Base-by-base conservation (phyloP, 176 grass and related monocot species). In the Oryza officinalis region DNA sequence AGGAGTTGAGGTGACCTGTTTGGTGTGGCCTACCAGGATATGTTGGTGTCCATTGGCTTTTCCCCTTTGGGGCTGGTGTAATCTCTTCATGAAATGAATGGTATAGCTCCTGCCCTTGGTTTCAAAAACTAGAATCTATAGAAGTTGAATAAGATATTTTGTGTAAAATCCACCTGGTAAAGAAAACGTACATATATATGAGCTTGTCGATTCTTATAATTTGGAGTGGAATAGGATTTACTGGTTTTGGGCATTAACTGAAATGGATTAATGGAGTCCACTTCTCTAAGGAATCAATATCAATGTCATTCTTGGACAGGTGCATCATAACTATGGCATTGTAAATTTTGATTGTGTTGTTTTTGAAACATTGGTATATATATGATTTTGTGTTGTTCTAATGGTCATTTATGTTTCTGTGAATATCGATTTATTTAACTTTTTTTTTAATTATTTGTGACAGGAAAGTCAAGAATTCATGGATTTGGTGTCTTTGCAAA, bases 391-490 rank as follows among this genome's bases (percentile, higher is more conserved):
- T 12, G 20, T 7, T 67, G 4, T 59, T 74, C 38, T 73, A 30
- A 28, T 66, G 32, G 8, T 35, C 26, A 69, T 69, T 54, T 71
- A 50, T 85, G n/a, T 26, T 72, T 54, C 32, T 77, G 8, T 68
- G 12, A 82, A 83, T n/a, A 44, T 65, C 33, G 37, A 1, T 45
- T 79, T n/a, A 82, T 74, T 52, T 68, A 28, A 30, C 26, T 26
- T 63, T 67, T 44, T 74, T 47, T 74, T 47, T 20, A 61, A 61
- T 25, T 61, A 61, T 61, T 79, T 77, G 71, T 81, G 10, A 61
- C 75, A 98, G 96, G 96, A 79, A 99, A 99, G 89, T 99, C 96
- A 85, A 96, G 86, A 86, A 99, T 99, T 88, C 96, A 99, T 91
- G 93, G 96, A 67, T 99, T 89, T 90, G 96, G 96, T 72, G 93